Evolutionary conservation across 2,329 filamentous ascomycete genomes (phyloP), one percentile per base, ranked within the genome.

Genomic region (Chalara sp.): DNA sequence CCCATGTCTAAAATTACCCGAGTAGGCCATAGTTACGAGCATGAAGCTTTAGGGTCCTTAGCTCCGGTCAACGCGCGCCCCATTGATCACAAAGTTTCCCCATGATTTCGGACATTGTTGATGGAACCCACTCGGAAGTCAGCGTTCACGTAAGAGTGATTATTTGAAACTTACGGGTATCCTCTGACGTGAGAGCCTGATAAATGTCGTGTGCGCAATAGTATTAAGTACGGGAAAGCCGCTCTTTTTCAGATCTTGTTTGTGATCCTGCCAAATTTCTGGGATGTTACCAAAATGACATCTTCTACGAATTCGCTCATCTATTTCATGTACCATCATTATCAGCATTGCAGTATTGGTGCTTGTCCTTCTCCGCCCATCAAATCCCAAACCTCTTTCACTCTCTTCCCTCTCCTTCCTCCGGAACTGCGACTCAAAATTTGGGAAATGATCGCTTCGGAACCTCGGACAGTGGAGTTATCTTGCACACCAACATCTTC

Each of bases 401-500:
- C 47, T 6, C 43, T 55, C 28, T 57, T 56, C 32, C 53, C 56
- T 32, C 48, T 46, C 39, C 51, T 60, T 10, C 56, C 56, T 10
- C 37, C 51, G 11, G 55, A 57, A 46, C 45, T 58, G 31, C 55
- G 56, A 31, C 54, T 57, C 32, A 45, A 54, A 37, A 50, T 57
- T 21, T 58, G 56, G 56, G 33, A 51, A 28, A 31, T 45, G n/a
- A 29, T 54, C 8, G 48, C 53, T 21, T 12, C 47, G 3, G 39
- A 48, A 6, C 56, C 53, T n/a, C 48, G 47, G 10, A 50, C 46
- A 2, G 46, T 58, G 12, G 53, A 56, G 12, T 30, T 58, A 6
- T 53, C 43, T 45, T 59, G 56, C 48, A 55, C 51, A 4, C 49
- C 48, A 7, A 40, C 49, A 3, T 21, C 53, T 4, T 44, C 53